Conservation (phyloP, 768 basidiomycete species). For the Lentinula guzmanii region DNA sequence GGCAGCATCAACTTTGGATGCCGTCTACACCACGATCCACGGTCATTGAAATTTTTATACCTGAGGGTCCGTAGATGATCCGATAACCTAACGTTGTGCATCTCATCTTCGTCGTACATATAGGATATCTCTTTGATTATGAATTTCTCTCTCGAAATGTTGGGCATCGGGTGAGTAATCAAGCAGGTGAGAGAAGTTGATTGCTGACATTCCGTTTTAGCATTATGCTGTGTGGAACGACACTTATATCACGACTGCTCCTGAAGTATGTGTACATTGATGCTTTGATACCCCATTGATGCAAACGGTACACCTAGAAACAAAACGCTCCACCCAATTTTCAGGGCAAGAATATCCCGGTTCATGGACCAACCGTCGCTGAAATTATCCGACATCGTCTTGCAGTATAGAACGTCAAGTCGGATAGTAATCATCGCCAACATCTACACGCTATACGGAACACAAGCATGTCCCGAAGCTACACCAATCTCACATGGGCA, state of each 20-base stretch:
- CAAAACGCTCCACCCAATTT: slow-evolving; percentile 25
- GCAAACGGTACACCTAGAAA: background rate
- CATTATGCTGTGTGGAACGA: slow-evolving; percentile 69
- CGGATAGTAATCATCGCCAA: no score
- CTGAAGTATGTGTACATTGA: slow-evolving; percentile 13
- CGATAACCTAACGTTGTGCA: background rate
- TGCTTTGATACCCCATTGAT: background rate
- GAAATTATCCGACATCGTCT: slow-evolving; percentile 55
- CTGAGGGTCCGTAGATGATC: slow-evolving; percentile 33
- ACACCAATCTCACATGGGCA: no score
- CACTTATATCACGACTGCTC: slow-evolving; percentile 35
- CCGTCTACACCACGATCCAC: slow-evolving; percentile 55
- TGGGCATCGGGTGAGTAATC: slow-evolving; percentile 29
- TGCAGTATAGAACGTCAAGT: slow-evolving; percentile 2
- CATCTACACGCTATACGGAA: no score
- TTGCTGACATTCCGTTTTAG: slow-evolving; percentile 10
- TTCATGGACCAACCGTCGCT: slow-evolving; percentile 52
- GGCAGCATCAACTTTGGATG: slow-evolving; percentile 59
- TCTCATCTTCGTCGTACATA: slow-evolving; percentile 12
- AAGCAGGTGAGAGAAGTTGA: background rate
- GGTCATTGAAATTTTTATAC: slow-evolving; percentile 65
- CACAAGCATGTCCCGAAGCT: no score
- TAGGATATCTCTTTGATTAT: slow-evolving; percentile 35
- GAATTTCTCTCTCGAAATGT: slow-evolving; percentile 34
- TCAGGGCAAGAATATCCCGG: slow-evolving; percentile 57